Conservation (phyloP, 768 basidiomycete genomes). For the Termitomyces sp. region DNA sequence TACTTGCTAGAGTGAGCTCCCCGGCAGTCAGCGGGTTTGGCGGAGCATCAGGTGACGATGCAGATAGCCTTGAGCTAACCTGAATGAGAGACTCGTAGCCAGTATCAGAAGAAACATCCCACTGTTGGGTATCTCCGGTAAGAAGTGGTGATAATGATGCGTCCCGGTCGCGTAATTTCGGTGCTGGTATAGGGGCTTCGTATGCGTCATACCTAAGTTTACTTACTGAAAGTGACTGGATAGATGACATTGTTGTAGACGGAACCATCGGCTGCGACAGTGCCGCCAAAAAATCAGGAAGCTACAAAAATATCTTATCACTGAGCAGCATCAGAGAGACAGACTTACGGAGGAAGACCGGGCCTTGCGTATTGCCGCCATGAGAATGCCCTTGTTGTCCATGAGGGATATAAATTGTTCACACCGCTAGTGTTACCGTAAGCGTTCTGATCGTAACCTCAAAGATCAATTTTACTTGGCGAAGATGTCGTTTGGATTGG, state of each 20-base stretch:
- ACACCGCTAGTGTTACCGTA: slow-evolving; percentile 48
- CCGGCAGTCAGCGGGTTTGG: slow-evolving; percentile 33
- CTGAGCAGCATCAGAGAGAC: background rate
- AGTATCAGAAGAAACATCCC: slow-evolving; percentile 25
- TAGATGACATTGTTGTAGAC: slow-evolving; percentile 14
- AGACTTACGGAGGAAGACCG: slow-evolving; percentile 50
- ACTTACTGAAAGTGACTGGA: slow-evolving; percentile 24
- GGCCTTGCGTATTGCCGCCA: slow-evolving; percentile 40
- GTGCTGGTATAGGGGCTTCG: slow-evolving; percentile 49
- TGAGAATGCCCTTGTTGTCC: slow-evolving; percentile 37
- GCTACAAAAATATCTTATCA: slow-evolving; percentile 29
- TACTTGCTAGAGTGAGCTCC: slow-evolving; percentile 37
- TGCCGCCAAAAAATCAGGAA: slow-evolving; percentile 63
- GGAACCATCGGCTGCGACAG: slow-evolving; percentile 22
- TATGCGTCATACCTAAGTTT: slow-evolving; percentile 70
- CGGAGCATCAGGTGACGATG: slow-evolving; percentile 13
- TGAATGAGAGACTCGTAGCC: slow-evolving; percentile 21
- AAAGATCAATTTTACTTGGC: slow-evolving; percentile 34
- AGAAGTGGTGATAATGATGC: slow-evolving; percentile 20
- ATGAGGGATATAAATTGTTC: slow-evolving; percentile 55
- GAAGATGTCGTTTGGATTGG: slow-evolving; percentile 48
- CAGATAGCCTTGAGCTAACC: slow-evolving; percentile 24
- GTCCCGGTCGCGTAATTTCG: slow-evolving; percentile 34
- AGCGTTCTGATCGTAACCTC: background rate
- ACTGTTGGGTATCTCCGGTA: slow-evolving; percentile 26